phyloP scores from a whole-genome alignment of 345 rosid genomes.

The Conringia planisiliqua region DNA sequence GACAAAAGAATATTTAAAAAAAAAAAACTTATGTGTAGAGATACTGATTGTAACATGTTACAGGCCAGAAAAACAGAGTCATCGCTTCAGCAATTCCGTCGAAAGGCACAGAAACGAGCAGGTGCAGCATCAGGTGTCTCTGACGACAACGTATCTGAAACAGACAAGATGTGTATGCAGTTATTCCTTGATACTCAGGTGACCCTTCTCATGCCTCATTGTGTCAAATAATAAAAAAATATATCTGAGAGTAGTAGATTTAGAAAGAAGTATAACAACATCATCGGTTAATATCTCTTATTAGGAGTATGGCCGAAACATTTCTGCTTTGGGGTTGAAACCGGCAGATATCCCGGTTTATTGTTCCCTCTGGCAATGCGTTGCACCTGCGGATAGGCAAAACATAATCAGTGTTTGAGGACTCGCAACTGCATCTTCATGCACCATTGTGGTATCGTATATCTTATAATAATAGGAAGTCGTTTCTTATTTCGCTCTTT shows the following conservation, averaged over 20 bases:
- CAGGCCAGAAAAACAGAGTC: slow-evolving; percentile 89
- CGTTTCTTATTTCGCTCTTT: background rate
- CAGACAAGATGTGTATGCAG: slow-evolving; percentile 94
- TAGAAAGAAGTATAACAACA: background rate
- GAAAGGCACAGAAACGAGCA: slow-evolving; percentile 85
- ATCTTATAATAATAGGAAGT: slow-evolving; percentile 1
- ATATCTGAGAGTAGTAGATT: background rate
- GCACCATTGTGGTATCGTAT: slow-evolving; percentile 8
- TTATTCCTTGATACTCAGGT: slow-evolving; percentile 97
- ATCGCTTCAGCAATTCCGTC: slow-evolving; percentile 84
- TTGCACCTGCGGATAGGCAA: slow-evolving; percentile 77
- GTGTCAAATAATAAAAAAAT: background rate
- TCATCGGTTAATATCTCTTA: background rate
- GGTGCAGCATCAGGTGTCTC: slow-evolving; percentile 84
- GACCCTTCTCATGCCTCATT: background rate
- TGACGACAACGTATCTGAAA: slow-evolving; percentile 71
- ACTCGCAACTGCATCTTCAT: background rate
- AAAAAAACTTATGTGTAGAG: too few species aligned
- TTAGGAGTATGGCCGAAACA: slow-evolving; percentile 88
- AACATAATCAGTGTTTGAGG: slow-evolving; percentile 44
- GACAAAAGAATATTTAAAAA: too few species aligned
- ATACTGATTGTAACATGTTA: slow-evolving; percentile 1
- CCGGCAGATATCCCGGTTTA: slow-evolving; percentile 66
- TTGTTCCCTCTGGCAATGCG: slow-evolving; percentile 84
- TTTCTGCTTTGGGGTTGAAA: slow-evolving; percentile 60